Evolutionary conservation across 495 filamentous ascomycete species (phyloP).

Genomic region (Penicillium canariense): DNA sequence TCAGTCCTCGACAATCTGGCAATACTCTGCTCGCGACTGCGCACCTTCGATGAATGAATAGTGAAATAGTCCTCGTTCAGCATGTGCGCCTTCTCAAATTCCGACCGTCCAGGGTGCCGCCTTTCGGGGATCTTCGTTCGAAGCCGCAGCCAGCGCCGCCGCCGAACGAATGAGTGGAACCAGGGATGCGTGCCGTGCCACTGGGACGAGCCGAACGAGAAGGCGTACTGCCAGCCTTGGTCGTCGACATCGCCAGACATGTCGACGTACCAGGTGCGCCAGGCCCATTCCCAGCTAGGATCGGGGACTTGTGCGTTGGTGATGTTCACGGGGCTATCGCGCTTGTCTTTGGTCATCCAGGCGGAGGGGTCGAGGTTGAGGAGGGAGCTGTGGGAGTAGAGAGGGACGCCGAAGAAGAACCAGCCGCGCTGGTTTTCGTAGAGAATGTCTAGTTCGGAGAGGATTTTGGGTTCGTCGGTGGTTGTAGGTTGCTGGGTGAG

Average conservation of each 20-base stretch:
- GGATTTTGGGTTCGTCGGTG: constrained; percentile 7
- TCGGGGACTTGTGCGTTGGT: constrained; percentile 90
- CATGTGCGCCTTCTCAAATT: constrained; percentile 53
- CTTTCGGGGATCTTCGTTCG: constrained; percentile 56
- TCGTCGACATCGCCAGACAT: constrained; percentile 85
- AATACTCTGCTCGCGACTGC: constrained; percentile 40
- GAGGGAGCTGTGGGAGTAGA: constrained; percentile 83
- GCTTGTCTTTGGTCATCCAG: constrained; percentile 76
- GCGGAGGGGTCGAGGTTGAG: constrained; percentile 81
- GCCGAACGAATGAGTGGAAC: constrained; percentile 88
- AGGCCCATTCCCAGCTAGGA: constrained; percentile 94
- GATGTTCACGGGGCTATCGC: constrained; percentile 78
- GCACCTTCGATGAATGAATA: constrained; percentile 54
- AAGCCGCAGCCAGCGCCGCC: constrained; percentile 84
- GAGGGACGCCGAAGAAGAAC: constrained; percentile 84
- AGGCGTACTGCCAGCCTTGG: constrained; percentile 94
- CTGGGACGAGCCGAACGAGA: constrained; percentile 75
- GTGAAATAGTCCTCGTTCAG: constrained; percentile 86
- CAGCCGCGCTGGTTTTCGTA: constrained; percentile 90
- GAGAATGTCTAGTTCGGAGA: constrained; percentile 73
- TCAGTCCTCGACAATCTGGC: constrained; percentile 30
- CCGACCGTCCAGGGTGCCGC: constrained; percentile 25
- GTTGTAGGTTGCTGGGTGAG: constrained; percentile 10
- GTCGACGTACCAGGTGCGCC: constrained; percentile 92
- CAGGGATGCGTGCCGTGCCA: constrained; percentile 93